Evolutionary conservation across 192 early-diverging fungal species (phyloP), one percentile per base, ranked within the genome.

Genomic region (Backusella liffmaniae): DNA sequence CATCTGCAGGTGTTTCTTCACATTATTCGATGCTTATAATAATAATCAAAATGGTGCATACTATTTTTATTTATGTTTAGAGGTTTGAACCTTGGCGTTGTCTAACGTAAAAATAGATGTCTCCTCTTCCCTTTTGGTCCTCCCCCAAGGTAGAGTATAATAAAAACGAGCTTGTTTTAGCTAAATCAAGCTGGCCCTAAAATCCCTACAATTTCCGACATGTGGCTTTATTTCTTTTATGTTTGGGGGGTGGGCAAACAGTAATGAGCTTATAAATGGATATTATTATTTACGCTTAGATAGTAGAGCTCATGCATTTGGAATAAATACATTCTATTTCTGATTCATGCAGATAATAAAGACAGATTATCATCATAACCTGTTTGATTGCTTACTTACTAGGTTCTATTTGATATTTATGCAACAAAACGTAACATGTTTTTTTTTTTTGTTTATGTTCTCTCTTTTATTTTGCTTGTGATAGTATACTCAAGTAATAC

Each of bases 251-350:
- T 29, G 12, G 12, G 56, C 10, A 23, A 12, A 62, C 56, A 62
- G 56, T 62, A 62, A 62, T 62, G 26, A 62, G 56, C 56, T 62
- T 62, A 62, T 29, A 62, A 29, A 62, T 62, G 56, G 56, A 3
- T 13, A 29, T 62, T 62, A 62, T 29, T 62, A 26, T 29, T 29
- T 62, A 29, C 7, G 26, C 56, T 13, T 13, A 29, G 53, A 56
- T 56, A 56, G 8, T 56, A 18, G 53, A 56, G 12, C 56, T 62
- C 23, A 62, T 62, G 56, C 56, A 62, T 62, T 62, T 62, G 56
- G 56, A 62, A 62, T 26, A 62, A 62, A 62, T 62, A 12, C 9
- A 26, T 62, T 62, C 26, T 26, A 62, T 62, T 62, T 62, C 23
- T 62, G 56, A 62, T 62, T 62, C 4, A 62, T 62, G 56, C 23